Evolutionary conservation across 805 yeast species (phyloP), one percentile per base, ranked within the genome.

Genomic region (Starmera quercuum): DNA sequence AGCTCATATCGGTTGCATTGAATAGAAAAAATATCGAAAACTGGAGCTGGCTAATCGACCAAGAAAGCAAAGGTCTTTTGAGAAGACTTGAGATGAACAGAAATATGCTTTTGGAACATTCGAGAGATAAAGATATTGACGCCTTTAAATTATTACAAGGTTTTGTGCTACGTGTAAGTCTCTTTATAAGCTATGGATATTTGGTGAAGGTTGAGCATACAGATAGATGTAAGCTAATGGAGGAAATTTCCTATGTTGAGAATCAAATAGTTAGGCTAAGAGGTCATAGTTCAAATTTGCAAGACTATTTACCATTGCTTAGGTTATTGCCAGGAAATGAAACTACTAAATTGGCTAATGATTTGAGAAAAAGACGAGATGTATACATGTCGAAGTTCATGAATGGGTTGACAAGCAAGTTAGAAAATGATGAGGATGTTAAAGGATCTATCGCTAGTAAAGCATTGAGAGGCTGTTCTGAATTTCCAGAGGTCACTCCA

Each of bases 161-260:
- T 14, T 75, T 65, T 46, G 71, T 70, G 10, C 57, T 78, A 16
- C 58, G 69, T 26, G 64, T 73, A 9, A 70, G 81, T 3, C 47
- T 78, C 6, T 48, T 43, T 23, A 36, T 77, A 11, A 69, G 82
- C 0, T 78, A 72, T 49, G 83, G 82, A 0, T 55, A 67, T 29
- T 39, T 49, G 16, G 49, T 78, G 5, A 71, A 75, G 38, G 60
- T 66, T 10, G 62, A 60, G 20, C 53, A 50, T 9, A 35, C 37
- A 9, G 68, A 64, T 12, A 41, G 44, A 7, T 47, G 55, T 34
- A 42, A 37, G 6, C 50, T 75, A 13, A 70, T 73, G n/a, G 61
- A 68, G 21, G 73, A 70, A 33, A 72, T 78, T 20, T 64, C 76
- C 7, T 48, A 56, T 20, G 77, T 73, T 17, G 86, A 78, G 44